Conservation (phyloP, 331 rosid species). For the Rhamnella rubrinervis region DNA sequence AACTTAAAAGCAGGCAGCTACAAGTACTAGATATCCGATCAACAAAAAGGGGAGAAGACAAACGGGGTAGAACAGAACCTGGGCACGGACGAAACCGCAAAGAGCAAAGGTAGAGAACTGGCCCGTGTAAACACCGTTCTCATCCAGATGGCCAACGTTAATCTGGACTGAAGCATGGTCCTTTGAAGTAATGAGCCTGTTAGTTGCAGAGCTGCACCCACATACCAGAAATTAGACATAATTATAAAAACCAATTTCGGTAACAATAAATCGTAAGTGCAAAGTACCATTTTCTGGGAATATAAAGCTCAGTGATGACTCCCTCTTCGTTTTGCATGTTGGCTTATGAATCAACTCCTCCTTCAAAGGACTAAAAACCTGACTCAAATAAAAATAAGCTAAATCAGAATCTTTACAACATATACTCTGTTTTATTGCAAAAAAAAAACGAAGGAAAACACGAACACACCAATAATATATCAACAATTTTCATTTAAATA, state of each 20-base stretch:
- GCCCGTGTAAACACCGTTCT: constrained; percentile 68
- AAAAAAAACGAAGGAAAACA: too few species aligned
- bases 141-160: constrained; percentile 81
- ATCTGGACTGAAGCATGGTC: constrained; percentile 92
- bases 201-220: constrained; percentile 66
- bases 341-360: background rate
- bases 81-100: constrained; percentile 56
- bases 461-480: too few species aligned
- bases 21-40: background rate
- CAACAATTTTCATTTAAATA: too few species aligned
- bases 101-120: constrained; percentile 75
- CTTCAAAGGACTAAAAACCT: constrained; percentile 7
- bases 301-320: constrained; percentile 61
- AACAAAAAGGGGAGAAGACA: background rate
- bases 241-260: background rate
- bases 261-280: background rate
- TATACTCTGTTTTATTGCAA: too few species aligned
- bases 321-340: constrained; percentile 77
- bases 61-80: background rate
- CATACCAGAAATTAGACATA: background rate
- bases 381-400: too few species aligned
- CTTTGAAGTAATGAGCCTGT: constrained; percentile 73
- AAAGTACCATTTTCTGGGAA: constrained; percentile 62
- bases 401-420: too few species aligned
- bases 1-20: background rate